These are phyloP conservation scores for Cyclocybe aegerita DNA, from an alignment of 768 basidiomycete species.

Conservation along the genomic window DNA sequence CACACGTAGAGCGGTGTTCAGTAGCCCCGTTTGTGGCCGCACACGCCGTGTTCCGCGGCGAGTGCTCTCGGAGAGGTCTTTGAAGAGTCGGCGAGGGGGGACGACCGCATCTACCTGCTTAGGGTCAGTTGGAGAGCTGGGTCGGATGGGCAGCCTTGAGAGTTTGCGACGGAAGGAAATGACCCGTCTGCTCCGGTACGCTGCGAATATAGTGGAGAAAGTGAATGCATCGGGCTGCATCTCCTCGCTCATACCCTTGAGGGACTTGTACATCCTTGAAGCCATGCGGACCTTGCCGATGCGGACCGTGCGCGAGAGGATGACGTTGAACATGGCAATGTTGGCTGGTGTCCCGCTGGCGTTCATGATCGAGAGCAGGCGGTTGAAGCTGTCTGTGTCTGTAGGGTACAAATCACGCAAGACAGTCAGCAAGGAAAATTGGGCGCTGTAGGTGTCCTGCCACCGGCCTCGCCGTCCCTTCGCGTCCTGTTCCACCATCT, in stretches of 20 bases:
- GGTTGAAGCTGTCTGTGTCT: constrained; percentile 29
- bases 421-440: constrained; percentile 37
- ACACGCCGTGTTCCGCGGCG: constrained; percentile 14
- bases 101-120: no score
- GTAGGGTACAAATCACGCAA: constrained; percentile 28
- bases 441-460: constrained; percentile 24
- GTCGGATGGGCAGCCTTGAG: constrained; percentile 15
- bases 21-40: constrained; percentile 28
- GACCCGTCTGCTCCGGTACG: constrained; percentile 10
- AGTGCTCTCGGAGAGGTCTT: constrained; percentile 39
- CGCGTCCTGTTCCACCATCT: constrained; percentile 2
- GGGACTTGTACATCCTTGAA: constrained; percentile 41
- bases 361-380: constrained; percentile 38
- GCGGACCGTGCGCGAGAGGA: constrained; percentile 41
- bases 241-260: constrained; percentile 31
- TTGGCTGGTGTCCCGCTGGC: constrained; percentile 35
- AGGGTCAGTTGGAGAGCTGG: constrained; percentile 16
- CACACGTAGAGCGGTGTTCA: constrained; percentile 43
- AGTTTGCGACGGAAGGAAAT: constrained; percentile 5
- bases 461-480: not conserved
- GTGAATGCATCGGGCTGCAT: constrained; percentile 42
- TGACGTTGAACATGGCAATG: constrained; percentile 44
- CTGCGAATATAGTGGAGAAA: constrained; percentile 41
- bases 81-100: constrained; percentile 41
- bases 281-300: constrained; percentile 30